Base-by-base conservation (phyloP, 805 yeast species). In the Yamadazyma olivae region DNA sequence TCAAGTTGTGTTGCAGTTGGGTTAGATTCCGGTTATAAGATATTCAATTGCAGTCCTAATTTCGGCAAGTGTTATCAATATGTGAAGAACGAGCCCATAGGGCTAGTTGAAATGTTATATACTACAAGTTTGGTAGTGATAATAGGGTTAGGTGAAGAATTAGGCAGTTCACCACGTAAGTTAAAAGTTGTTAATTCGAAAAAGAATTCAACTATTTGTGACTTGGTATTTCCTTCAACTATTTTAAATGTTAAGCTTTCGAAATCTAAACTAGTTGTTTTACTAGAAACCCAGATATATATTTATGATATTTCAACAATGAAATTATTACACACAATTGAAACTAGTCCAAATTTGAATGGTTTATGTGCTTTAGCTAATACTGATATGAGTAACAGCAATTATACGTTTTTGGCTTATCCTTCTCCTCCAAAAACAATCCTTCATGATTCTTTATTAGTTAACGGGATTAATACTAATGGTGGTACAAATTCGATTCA, bases 41-140 rank as follows among this genome's bases (percentile, higher is more conserved):
- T 91, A 31, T 91, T 75, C 69, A 86, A 86, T 53, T 89, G 96
- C 59, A 89, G 84, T 45, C 54, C 58, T 6, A 41, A 41, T 4
- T 51, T 56, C 30, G 54, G 54, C 23, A 57, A 59, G 32, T 59
- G 68, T 42, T 63, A 49, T 39, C 63, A 57, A 39, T 50, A 52
- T 28, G 50, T 53, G 24, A 55, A 53, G 35, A 57, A 58, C 35
- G 81, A 80, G 31, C 75, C 85, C 1, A 74, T 81, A 9, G 81
- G 82, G 1, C 72, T 85, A 1, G 80, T 88, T 8, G 96, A 89
- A 54, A 90, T 93, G 97, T 74, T 91, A 17, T 91, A 89, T 53
- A 74, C 89, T 28, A 88, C 98, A 0, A 83, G 95, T 5, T 68
- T 91, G 25, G 75, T 93, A 17, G 96, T 95, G 0, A 65, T 87